Percentiles rank a stretch among this genome's conserved stretches.
Conservation (phyloP, 805 yeast species). For the Yarrowia osloensis region DNA sequence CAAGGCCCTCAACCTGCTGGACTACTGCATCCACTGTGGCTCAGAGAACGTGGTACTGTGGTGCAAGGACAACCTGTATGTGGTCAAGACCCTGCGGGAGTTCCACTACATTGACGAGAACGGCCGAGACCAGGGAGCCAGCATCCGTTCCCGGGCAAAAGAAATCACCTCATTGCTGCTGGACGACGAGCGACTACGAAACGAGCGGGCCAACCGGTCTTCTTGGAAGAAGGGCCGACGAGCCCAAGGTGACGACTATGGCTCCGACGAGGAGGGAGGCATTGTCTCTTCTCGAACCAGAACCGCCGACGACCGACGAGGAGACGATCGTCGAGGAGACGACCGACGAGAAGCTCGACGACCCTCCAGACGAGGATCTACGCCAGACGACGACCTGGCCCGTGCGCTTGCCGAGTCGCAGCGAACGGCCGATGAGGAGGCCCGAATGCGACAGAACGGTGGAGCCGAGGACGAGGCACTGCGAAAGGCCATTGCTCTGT, state of each 20-base stretch:
- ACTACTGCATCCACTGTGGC: constrained; percentile 81
- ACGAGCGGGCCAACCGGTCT: constrained; percentile 18
- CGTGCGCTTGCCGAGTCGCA: constrained; percentile 79
- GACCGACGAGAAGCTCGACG: constrained; percentile 37
- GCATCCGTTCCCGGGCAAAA: constrained; percentile 85
- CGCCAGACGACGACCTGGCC: constrained; percentile 61
- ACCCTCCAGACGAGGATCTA: constrained; percentile 44
- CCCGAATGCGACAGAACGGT: constrained; percentile 48
- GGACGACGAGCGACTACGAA: constrained; percentile 75
- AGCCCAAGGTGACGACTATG: constrained; percentile 8
- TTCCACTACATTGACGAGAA: constrained; percentile 78
- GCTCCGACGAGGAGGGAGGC: constrained; percentile 29
- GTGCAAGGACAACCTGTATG: constrained; percentile 85
- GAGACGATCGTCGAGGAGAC: constrained; percentile 34
- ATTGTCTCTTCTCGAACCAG: constrained; percentile 6
- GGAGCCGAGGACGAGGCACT: constrained; percentile 60
- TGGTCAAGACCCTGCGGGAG: constrained; percentile 87
- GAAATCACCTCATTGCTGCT: constrained; percentile 77
- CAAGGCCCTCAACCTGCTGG: constrained; percentile 85
- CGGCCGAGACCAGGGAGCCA: constrained; percentile 83
- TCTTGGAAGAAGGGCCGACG: constrained; percentile 28
- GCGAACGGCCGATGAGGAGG: constrained; percentile 82
- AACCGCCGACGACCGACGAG: constrained; percentile 40
- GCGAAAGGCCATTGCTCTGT: constrained; percentile 66
- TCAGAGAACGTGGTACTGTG: constrained; percentile 86